phyloP scores from a whole-genome alignment of 116 monocot species.

The Trichopus zeylanicus region DNA sequence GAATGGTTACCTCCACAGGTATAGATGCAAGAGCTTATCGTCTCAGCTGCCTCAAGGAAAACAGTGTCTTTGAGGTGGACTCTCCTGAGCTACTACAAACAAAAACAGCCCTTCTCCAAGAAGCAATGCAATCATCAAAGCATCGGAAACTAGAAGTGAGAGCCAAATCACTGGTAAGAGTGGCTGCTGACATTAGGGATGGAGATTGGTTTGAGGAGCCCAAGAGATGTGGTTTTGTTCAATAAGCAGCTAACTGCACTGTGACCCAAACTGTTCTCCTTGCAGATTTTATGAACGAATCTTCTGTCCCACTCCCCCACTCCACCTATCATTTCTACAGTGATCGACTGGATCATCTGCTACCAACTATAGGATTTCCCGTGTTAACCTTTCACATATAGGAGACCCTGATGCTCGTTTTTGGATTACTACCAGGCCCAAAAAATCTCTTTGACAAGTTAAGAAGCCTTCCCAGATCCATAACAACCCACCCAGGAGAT shows the following conservation, averaged over 20 bases:
- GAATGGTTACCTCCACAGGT: slow-evolving; percentile 23
- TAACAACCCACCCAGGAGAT: slow-evolving; percentile 60
- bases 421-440: slow-evolving; percentile 69
- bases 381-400: slow-evolving; percentile 65
- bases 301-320: slow-evolving; percentile 42
- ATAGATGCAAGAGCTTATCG: slow-evolving; percentile 95
- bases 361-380: slow-evolving; percentile 61
- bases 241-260: slow-evolving; percentile 27
- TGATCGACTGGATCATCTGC: slow-evolving; percentile 67
- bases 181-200: slow-evolving; percentile 64
- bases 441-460: slow-evolving; percentile 68
- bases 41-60: slow-evolving; percentile 53
- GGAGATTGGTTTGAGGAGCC: slow-evolving; percentile 65
- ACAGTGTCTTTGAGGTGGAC: slow-evolving; percentile 85
- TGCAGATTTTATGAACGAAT: slow-evolving; percentile 85
- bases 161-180: slow-evolving; percentile 48
- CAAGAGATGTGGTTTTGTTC: slow-evolving; percentile 38
- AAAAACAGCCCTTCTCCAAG: slow-evolving; percentile 52
- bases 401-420: slow-evolving; percentile 81
- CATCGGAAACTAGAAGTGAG: slow-evolving; percentile 25
- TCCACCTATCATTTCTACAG: slow-evolving; percentile 64
- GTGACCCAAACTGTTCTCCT: slow-evolving; percentile 46
- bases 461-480: slow-evolving; percentile 62
- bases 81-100: slow-evolving; percentile 65
- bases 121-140: slow-evolving; percentile 28